Conservation (phyloP, 371 early-diverging fungal species). For the Lichtheimia ramosa region DNA sequence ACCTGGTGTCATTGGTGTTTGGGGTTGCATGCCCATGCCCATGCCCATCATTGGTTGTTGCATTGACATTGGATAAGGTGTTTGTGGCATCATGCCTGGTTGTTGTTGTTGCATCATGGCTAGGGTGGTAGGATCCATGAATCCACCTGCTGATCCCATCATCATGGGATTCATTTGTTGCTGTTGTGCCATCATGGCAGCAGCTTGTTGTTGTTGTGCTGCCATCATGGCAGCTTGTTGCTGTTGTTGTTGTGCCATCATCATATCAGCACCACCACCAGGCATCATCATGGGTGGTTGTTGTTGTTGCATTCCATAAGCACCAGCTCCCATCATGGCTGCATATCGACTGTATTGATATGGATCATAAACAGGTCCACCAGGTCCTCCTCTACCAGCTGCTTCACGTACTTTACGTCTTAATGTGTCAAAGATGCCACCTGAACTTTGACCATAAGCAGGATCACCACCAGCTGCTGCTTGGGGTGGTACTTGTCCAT, state of each 20-base stretch:
- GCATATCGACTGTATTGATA: slow-evolving; percentile 14
- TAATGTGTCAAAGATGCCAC: slow-evolving; percentile 12
- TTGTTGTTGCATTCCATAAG: slow-evolving; percentile 4
- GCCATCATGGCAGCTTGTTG: slow-evolving; percentile 5
- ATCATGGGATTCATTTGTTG: slow-evolving; percentile 9
- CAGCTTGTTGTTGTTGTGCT: not conserved
- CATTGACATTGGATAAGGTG: not conserved
- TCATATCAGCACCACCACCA: not conserved
- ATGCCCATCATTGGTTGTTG: slow-evolving; percentile 11
- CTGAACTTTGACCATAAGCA: not conserved
- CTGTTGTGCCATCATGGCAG: not conserved
- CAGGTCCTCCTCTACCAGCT: not conserved
- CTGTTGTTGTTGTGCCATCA: slow-evolving; percentile 13
- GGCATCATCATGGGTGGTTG: slow-evolving; percentile 7
- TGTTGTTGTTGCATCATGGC: slow-evolving; percentile 13
- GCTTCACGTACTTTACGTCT: slow-evolving; percentile 14
- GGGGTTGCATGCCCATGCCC: slow-evolving; percentile 4
- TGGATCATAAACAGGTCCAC: slow-evolving; percentile 9
- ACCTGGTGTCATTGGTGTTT: slow-evolving; percentile 6
- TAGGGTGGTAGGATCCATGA: slow-evolving; percentile 11
- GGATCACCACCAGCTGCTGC: not conserved
- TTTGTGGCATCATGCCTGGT: slow-evolving; percentile 9
- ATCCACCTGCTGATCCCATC: slow-evolving; percentile 4
- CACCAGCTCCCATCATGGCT: slow-evolving; percentile 10
- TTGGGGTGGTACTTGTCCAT: not conserved